These are phyloP conservation scores for Monascus purpureus DNA, from an alignment of 495 filamentous ascomycete species.

Conservation along the genomic window DNA sequence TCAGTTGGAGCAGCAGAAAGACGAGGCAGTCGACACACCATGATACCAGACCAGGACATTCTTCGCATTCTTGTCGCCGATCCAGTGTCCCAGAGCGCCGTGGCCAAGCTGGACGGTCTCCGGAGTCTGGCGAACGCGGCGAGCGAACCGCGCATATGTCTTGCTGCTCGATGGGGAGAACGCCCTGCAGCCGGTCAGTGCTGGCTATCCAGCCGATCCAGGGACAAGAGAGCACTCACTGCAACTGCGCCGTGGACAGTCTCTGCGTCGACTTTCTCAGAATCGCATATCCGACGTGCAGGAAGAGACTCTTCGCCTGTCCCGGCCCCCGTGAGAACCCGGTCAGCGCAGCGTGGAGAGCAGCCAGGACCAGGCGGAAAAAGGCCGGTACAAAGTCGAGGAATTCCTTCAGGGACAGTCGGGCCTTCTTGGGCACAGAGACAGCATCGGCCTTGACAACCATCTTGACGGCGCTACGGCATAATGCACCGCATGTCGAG, in stretches of 20 bases:
- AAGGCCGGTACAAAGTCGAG: constrained; percentile 24
- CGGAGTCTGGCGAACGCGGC: constrained; percentile 25
- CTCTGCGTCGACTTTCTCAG: constrained; percentile 21
- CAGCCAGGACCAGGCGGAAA: constrained; percentile 13
- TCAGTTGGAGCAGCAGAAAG: too few species aligned
- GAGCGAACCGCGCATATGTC: constrained; percentile 32
- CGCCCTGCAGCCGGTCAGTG: constrained; percentile 2
- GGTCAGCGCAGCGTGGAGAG: constrained; percentile 18
- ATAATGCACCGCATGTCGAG: too few species aligned
- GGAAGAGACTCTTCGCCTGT: constrained; percentile 18
- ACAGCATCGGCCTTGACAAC: too few species aligned
- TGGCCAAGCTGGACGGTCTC: constrained; percentile 34
- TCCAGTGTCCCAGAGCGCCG: constrained; percentile 45
- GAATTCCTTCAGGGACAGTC: constrained; percentile 17
- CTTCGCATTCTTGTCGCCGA: constrained; percentile 37
- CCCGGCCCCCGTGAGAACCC: constrained; percentile 18
- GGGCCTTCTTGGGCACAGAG: not conserved
- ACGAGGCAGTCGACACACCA: constrained; percentile 27
- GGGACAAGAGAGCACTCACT: too few species aligned
- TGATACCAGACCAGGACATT: constrained; percentile 47
- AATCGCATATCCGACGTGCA: constrained; percentile 26
- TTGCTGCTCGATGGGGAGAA: constrained; percentile 26
- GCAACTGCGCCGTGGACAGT: constrained; percentile 18
- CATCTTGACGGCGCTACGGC: too few species aligned
- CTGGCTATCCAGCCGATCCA: too few species aligned